A percentile compares a stretch with the other conserved stretches of the same genome.
These are phyloP conservation scores for Solanum aculeatissimum DNA, from an alignment of 305 asterid species.

Conservation along the genomic window DNA sequence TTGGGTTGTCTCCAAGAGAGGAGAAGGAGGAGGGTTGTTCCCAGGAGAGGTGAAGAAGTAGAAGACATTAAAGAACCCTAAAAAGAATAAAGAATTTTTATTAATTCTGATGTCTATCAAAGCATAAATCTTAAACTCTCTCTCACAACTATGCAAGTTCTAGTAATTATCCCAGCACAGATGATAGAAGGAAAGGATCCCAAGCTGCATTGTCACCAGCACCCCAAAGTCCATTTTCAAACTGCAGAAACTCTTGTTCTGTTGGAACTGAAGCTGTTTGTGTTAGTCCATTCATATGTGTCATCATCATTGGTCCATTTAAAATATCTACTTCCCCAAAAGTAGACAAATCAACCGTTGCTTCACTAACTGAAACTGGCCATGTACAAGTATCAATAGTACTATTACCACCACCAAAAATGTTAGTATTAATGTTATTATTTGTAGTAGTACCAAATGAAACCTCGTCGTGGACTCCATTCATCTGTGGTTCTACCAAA, in stretches of 20 bases:
- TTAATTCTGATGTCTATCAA: background rate
- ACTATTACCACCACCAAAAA: background rate
- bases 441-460: background rate
- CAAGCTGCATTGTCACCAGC: background rate
- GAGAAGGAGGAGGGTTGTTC: too few relatives aligned
- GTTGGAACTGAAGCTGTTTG: background rate
- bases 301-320: background rate
- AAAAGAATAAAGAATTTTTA: background rate
- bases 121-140: background rate
- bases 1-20: too few relatives aligned
- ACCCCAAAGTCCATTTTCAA: background rate
- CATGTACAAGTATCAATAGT: background rate
- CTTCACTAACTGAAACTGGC: background rate
- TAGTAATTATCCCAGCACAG: background rate
- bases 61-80: background rate
- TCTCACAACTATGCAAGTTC: background rate
- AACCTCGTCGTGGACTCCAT: background rate
- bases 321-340: background rate
- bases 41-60: background rate
- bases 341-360: background rate
- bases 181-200: conserved; percentile 4
- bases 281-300: background rate
- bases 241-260: conserved; percentile 1
- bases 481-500: background rate
- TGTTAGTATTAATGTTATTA: background rate